A percentile compares a stretch with the other conserved stretches of the same genome.
These are phyloP conservation scores for Neckera pumila DNA, from an alignment of 225 moss, liverwort and hornwort species.

Conservation along the genomic window DNA sequence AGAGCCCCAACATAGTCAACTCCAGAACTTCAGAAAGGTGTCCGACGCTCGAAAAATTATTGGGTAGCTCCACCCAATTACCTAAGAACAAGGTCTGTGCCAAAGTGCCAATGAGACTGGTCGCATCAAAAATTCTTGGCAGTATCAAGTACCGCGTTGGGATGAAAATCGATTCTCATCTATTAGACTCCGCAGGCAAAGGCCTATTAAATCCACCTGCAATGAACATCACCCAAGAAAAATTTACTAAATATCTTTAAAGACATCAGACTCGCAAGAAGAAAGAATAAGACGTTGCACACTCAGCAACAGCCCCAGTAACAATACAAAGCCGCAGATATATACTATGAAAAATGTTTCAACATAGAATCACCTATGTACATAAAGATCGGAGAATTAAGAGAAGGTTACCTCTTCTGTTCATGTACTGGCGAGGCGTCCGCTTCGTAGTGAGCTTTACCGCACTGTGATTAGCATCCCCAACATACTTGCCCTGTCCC, in stretches of 20 bases:
- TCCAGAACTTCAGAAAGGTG: background rate
- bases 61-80: background rate
- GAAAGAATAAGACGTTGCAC: background rate
- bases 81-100: background rate
- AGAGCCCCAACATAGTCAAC: background rate
- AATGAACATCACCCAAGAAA: background rate
- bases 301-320: background rate
- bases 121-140: background rate
- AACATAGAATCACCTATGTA: background rate
- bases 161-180: slow-evolving; percentile 33
- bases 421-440: slow-evolving; percentile 92
- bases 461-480: slow-evolving; percentile 97
- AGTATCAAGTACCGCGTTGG: background rate
- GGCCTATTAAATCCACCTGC: slow-evolving; percentile 95
- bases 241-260: background rate
- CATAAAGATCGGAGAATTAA: background rate
- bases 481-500: slow-evolving; percentile 68
- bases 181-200: slow-evolving; percentile 89
- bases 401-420: slow-evolving; percentile 55
- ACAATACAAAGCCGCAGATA: background rate
- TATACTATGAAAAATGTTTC: background rate
- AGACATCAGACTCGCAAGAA: background rate
- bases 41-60: background rate
- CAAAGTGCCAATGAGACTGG: background rate
- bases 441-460: slow-evolving; percentile 98